phyloP scores from a whole-genome alignment of 2,329 filamentous ascomycete species.

The Diaporthe sp. region DNA sequence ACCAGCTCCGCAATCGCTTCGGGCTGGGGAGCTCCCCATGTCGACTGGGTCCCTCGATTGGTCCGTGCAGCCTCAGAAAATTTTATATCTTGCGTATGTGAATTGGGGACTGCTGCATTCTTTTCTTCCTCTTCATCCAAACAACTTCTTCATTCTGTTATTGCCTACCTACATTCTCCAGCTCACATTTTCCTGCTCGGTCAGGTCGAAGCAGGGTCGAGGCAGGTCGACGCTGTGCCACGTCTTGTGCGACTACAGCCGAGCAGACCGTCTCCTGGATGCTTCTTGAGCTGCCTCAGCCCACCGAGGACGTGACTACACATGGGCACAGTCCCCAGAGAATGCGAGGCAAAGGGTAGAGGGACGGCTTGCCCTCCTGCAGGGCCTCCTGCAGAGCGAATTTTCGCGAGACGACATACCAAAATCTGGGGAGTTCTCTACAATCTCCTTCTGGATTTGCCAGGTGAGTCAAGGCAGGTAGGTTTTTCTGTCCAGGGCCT shows the following conservation, averaged over 20 bases:
- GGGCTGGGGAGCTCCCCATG: constrained; percentile 8
- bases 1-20: constrained; percentile 27
- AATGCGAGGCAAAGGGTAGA: not conserved
- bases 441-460: not conserved
- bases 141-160: not conserved
- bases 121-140: not conserved
- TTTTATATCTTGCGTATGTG: constrained; percentile 27
- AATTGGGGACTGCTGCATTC: not conserved
- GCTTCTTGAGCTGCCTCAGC: not conserved
- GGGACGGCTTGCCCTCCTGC: too few species aligned
- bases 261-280: not conserved
- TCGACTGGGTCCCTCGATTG: constrained; percentile 18
- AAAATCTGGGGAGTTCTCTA: too few species aligned
- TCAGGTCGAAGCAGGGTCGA: not conserved
- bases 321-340: not conserved
- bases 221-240: not conserved
- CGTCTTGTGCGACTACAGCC: not conserved
- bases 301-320: not conserved
- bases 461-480: constrained; percentile 11
- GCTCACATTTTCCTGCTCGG: not conserved
- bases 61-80: constrained; percentile 28
- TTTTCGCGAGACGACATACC: not conserved
- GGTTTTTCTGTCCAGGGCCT: not conserved
- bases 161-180: not conserved
- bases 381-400: not conserved